Evolutionary conservation across 2,329 filamentous ascomycete genomes (phyloP), one percentile per base, ranked within the genome.

Genomic region (Fusarium gaditjirri): DNA sequence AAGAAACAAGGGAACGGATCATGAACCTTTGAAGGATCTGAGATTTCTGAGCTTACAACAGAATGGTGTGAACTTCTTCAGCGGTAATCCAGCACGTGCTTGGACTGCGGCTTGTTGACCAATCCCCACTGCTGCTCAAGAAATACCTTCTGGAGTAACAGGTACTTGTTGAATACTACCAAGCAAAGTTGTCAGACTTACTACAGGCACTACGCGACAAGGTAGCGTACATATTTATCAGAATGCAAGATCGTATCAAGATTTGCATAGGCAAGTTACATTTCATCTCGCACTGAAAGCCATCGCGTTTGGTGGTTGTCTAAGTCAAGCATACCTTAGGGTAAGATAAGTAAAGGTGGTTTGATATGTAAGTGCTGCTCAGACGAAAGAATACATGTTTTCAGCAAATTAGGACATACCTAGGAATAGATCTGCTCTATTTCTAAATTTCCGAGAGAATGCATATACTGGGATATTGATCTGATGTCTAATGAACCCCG

Each of bases 111-210:
- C 49, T 71, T 31, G 23, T 39, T 47, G 38, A n/a, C 41, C 38
- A 66, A 71, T 60, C 41, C 59, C 70, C 70, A 73, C 65, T 42
- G 36, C 25, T 65, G 35, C 43, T 56, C 23, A 27, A 39, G 17
- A 41, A 33, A 38, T 38, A 29, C 27, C 46, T 9, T 31, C 13
- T 31, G 39, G 49, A 44, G 52, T 65, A 69, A 36, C 36, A 41
- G 41, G 65, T 70, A 59, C 63, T 67, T 47, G 38, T 49, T 31
- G 23, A 35, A 21, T 67, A 64, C 57, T 31, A 21, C 25, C 38
- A 23, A 41, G 36, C n/a, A 46, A 49, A 25, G 17, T 25, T 41
- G 17, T 35, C 29, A 33, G 16, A 4, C 33, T 33, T 19, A 5
- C 35, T n/a, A 19, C 21, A 50, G 49, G 25, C 11, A 27, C 36